These are phyloP conservation scores for Stephania yunnanensis DNA, from an alignment of 164 flowering plant species.

Conservation along the genomic window DNA sequence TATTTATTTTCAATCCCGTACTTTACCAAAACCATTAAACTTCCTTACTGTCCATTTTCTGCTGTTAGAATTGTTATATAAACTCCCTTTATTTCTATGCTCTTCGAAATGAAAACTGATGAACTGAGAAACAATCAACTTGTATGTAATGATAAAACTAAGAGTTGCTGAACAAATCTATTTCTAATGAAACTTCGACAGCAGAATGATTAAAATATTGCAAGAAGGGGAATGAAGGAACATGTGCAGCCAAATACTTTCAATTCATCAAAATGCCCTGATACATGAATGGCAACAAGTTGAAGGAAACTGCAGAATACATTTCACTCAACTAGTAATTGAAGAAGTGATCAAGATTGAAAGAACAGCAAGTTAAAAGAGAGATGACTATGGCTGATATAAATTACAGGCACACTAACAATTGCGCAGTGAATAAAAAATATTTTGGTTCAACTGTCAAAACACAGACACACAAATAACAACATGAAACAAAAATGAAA, in stretches of 20 bases:
- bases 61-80: too few species aligned
- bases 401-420: not conserved
- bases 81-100: too few species aligned
- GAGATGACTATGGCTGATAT: not conserved
- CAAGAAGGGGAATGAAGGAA: not conserved
- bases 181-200: not conserved
- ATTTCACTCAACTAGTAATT: not conserved
- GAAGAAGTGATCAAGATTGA: not conserved
- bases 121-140: too few species aligned
- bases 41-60: too few species aligned
- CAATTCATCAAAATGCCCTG: not conserved
- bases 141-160: too few species aligned
- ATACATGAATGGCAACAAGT: not conserved
- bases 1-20: too few species aligned
- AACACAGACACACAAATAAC: not conserved
- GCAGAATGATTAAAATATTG: not conserved
- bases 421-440: not conserved
- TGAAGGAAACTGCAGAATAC: not conserved
- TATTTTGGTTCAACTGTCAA: not conserved
- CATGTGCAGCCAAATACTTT: not conserved
- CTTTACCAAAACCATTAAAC: too few species aligned
- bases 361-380: not conserved
- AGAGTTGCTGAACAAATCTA: not conserved
- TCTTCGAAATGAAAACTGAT: too few species aligned
- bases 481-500: not conserved